phyloP scores from a whole-genome alignment of 352 stramenopile genomes.

The Phytopythium aichiense region DNA sequence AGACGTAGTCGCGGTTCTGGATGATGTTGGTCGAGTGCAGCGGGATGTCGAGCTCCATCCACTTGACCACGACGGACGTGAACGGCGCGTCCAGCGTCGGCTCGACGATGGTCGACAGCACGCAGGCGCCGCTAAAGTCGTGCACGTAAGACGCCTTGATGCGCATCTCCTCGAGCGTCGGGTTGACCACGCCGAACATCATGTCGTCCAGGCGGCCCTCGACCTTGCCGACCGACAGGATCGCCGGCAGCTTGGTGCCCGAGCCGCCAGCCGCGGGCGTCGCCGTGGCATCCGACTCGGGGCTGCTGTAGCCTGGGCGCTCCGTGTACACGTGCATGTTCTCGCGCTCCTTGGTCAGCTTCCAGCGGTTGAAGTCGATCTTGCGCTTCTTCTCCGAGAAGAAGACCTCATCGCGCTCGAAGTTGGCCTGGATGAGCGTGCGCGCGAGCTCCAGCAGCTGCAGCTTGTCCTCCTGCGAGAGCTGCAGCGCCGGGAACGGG shows the following conservation, averaged over 20 bases:
- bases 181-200: constrained; percentile 32
- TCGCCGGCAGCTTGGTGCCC: constrained; percentile 14
- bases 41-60: constrained; percentile 31
- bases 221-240: constrained; percentile 22
- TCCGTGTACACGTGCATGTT: constrained; percentile 25
- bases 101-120: constrained; percentile 25
- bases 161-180: constrained; percentile 27
- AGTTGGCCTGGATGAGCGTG: constrained; percentile 23
- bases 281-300: constrained; percentile 1
- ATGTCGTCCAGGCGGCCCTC: constrained; percentile 26
- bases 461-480: constrained; percentile 16
- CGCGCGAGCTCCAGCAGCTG: constrained; percentile 26
- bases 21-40: constrained; percentile 21
- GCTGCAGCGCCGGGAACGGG: constrained; percentile 23
- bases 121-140: constrained; percentile 21
- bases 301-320: constrained; percentile 18
- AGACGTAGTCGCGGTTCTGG: constrained; percentile 41
- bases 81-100: constrained; percentile 18
- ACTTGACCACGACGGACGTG: constrained; percentile 27
- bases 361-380: constrained; percentile 20
- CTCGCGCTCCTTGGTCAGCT: constrained; percentile 29
- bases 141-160: constrained; percentile 34
- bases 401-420: constrained; percentile 26
- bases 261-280: constrained; percentile 12
- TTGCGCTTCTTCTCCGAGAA: constrained; percentile 16